Evolutionary conservation across 371 early-diverging fungal genomes (phyloP).

Genomic region (Dinochytrium kinnereticum): DNA sequence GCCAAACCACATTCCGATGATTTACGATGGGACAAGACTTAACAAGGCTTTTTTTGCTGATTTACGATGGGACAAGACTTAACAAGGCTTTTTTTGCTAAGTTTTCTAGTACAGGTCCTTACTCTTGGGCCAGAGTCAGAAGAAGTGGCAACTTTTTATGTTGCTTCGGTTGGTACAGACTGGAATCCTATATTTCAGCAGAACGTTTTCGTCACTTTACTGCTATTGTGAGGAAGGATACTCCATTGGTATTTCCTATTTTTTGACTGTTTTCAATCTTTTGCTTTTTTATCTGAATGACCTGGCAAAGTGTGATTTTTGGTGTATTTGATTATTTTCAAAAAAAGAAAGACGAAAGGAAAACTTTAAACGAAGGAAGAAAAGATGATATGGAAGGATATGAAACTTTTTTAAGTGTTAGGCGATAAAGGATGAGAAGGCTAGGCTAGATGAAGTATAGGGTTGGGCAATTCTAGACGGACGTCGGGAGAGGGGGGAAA

Average conservation of each 20-base stretch:
- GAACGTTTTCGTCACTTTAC: conserved; percentile 96
- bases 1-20: too few relatives aligned
- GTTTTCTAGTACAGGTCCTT: not conserved
- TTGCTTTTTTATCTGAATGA: conserved; percentile 63
- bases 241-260: too few relatives aligned
- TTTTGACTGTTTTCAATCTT: not conserved
- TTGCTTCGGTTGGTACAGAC: conserved; percentile 83
- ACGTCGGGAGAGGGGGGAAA: conserved; percentile 97
- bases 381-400: conserved; percentile 62
- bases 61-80: too few relatives aligned
- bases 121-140: conserved; percentile 81
- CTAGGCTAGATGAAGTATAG: conserved; percentile 73
- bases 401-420: not conserved
- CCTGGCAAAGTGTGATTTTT: conserved; percentile 89
- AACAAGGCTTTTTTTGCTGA: too few relatives aligned
- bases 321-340: conserved; percentile 83
- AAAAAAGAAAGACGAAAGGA: conserved; percentile 76
- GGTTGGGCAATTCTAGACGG: conserved; percentile 83
- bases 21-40: too few relatives aligned
- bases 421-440: conserved; percentile 76
- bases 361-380: conserved; percentile 89
- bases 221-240: too few relatives aligned
- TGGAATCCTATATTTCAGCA: conserved; percentile 84
- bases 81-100: too few relatives aligned
- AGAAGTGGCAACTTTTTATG: conserved; percentile 96